Base-by-base conservation (phyloP, 2,329 filamentous ascomycete species). In the Fusarium begoniae region DNA sequence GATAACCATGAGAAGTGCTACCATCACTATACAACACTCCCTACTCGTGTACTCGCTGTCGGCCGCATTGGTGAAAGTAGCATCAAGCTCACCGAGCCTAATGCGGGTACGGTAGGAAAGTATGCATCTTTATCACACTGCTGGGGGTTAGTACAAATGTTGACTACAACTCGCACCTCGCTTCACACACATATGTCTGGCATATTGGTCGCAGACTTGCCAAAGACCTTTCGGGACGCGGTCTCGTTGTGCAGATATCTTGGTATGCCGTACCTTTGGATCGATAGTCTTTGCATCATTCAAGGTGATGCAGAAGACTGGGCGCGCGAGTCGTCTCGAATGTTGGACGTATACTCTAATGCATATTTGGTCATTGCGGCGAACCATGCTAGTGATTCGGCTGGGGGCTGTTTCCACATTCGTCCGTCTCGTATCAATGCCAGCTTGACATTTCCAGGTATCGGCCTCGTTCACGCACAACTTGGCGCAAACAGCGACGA, bases 371-470 rank as follows among this genome's bases (percentile, higher is more conserved):
- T 48, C 0, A 30, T 48, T 12, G 26, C 45, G 20, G 26, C 26
- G 26, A 30, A 30, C 13, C 26, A n/a, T 12, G 14, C 26, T 8
- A 6, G 14, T 1, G 26, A 48, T 5, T 30, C 20, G 6, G 14
- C 26, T 0, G 26, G 9, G 14, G 26, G 26, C 4, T 48, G 26
- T 6, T 48, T 48, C 5, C 7, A 8, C 14, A 0, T 17, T 1
- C 14, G 26, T 30, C 45, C 3, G 14, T 12, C 26, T 3, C 26
- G 26, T 0, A 0, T 48, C 9, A n/a, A 6, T 12, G 26, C 2
- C 26, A 6, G 0, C 6, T 8, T 30, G 20, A 4, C 0, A 4
- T 0, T 48, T 4, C 3, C 45, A n/a, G 20, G 14, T 8, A 9
- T 30, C 0, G 26, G 26, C 0, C 20, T 12, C 1, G 14, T 30